Conservation (phyloP, 148 eudicot species). For the Fagopyrum esculentum region DNA sequence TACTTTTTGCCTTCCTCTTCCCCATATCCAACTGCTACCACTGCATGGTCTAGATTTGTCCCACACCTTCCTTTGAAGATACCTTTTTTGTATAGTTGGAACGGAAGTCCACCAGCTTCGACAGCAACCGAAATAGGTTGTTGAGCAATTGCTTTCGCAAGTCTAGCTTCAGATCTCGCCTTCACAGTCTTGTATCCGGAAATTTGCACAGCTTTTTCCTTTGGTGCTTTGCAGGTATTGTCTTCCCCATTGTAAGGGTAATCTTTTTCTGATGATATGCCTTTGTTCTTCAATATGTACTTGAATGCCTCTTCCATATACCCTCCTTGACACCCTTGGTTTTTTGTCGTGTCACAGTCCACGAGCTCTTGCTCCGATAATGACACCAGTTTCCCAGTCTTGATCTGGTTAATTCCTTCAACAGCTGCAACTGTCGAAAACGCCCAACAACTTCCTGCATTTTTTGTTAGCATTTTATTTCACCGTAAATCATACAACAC, state of each 20-base stretch:
- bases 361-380: slow-evolving; percentile 13
- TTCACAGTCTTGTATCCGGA: slow-evolving; percentile 29
- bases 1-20: slow-evolving; percentile 3
- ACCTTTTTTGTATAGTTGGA: not conserved
- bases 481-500: not conserved
- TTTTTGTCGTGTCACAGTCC: not conserved
- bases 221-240: slow-evolving; percentile 24
- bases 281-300: slow-evolving; percentile 36
- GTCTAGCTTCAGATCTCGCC: slow-evolving; percentile 21
- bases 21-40: slow-evolving; percentile 2
- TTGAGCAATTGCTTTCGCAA: slow-evolving; percentile 34
- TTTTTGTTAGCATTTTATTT: no score
- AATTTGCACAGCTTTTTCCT: slow-evolving; percentile 23
- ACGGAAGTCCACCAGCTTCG: slow-evolving; percentile 16
- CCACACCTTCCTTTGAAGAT: slow-evolving; percentile 4
- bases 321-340: slow-evolving; percentile 5
- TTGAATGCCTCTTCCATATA: slow-evolving; percentile 33
- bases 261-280: slow-evolving; percentile 38
- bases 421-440: slow-evolving; percentile 7
- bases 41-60: not conserved
- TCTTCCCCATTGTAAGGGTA: slow-evolving; percentile 49
- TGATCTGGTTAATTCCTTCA: slow-evolving; percentile 8
- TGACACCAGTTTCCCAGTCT: not conserved
- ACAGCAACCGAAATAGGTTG: slow-evolving; percentile 66
- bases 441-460: slow-evolving; percentile 11